These are phyloP conservation scores for Spathaspora arborariae DNA, from an alignment of 805 yeast species.

Conservation along the genomic window DNA sequence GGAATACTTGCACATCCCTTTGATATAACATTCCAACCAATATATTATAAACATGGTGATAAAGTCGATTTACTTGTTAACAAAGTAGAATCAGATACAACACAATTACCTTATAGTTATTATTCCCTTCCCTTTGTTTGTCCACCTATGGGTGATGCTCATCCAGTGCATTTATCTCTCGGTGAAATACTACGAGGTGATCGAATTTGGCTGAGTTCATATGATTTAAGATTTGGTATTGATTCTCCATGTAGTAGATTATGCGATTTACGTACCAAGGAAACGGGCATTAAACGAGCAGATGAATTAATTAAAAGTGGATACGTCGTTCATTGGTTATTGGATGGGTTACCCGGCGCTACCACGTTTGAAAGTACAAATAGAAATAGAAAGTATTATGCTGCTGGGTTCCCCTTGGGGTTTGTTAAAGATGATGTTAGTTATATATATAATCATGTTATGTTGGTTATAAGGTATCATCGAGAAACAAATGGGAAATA, in stretches of 20 bases:
- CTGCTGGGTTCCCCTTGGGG: slow-evolving; percentile 86
- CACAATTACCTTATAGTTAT: slow-evolving; percentile 73
- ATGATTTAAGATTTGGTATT: slow-evolving; percentile 56
- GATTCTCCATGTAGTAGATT: slow-evolving; percentile 63
- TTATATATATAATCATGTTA: slow-evolving; percentile 74
- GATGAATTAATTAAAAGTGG: slow-evolving; percentile 60
- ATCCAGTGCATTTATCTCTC: slow-evolving; percentile 62
- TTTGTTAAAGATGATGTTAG: slow-evolving; percentile 53
- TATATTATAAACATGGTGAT: slow-evolving; percentile 47
- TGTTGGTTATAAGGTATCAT: slow-evolving; percentile 75
- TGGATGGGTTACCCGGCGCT: slow-evolving; percentile 85
- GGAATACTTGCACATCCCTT: neutral
- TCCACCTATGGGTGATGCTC: slow-evolving; percentile 52
- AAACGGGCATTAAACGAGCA: slow-evolving; percentile 51
- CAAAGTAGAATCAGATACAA: slow-evolving; percentile 73
- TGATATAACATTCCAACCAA: slow-evolving; percentile 18
- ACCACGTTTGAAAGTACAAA: slow-evolving; percentile 67
- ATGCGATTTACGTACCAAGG: slow-evolving; percentile 63
- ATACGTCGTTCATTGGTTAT: slow-evolving; percentile 77
- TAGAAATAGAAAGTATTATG: slow-evolving; percentile 63
- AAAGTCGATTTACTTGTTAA: slow-evolving; percentile 67
- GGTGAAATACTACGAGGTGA: slow-evolving; percentile 82
- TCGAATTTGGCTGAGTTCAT: slow-evolving; percentile 71
- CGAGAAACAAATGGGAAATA: slow-evolving; percentile 35
- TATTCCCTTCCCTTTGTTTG: slow-evolving; percentile 79